Percentiles rank a stretch among this genome's conserved stretches.
Conservation (phyloP, 345 rosid species). For the Triadica sebifera region DNA sequence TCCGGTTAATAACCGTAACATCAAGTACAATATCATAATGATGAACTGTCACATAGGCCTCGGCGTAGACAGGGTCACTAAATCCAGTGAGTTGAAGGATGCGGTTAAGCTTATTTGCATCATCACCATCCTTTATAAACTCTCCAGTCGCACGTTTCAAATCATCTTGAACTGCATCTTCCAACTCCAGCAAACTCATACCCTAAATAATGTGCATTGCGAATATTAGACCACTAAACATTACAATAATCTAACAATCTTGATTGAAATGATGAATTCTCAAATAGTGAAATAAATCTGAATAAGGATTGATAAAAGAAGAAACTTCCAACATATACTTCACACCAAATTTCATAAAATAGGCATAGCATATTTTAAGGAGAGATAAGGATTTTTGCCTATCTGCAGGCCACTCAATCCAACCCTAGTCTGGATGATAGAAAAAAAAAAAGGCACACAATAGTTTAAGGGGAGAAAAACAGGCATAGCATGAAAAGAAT, state of each 20-base stretch:
- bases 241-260: background rate
- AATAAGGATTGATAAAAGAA: background rate
- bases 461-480: background rate
- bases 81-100: slow-evolving; percentile 98
- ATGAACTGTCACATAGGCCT: slow-evolving; percentile 94
- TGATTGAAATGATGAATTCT: background rate
- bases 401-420: background rate
- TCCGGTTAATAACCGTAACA: slow-evolving; percentile 89
- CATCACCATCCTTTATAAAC: slow-evolving; percentile 88
- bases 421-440: background rate
- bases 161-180: slow-evolving; percentile 98
- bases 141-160: slow-evolving; percentile 98
- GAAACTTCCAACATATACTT: background rate
- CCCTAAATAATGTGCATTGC: slow-evolving; percentile 47
- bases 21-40: slow-evolving; percentile 97
- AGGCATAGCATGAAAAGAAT: background rate
- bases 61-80: slow-evolving; percentile 99
- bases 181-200: slow-evolving; percentile 99
- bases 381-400: background rate
- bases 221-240: background rate
- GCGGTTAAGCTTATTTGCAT: slow-evolving; percentile 94
- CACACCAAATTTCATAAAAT: background rate
- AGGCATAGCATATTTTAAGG: background rate
- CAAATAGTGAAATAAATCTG: background rate
- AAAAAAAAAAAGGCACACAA: background rate